Evolutionary conservation across 2,329 filamentous ascomycete genomes (phyloP).

Genomic region (Stagonosporopsis chrysanthemi): DNA sequence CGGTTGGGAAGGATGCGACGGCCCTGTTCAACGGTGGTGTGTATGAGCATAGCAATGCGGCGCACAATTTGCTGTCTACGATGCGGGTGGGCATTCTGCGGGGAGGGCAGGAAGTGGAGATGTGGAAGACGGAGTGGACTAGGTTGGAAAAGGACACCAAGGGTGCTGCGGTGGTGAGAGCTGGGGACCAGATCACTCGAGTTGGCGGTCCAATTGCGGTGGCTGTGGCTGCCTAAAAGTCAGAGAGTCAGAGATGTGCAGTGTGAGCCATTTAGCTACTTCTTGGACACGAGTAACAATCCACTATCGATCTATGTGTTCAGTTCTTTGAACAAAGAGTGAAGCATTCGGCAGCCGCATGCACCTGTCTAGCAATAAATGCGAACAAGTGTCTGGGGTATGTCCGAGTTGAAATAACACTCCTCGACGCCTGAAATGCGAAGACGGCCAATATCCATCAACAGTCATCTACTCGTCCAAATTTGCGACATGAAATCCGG

Average conservation of each 20-base stretch:
- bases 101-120: slow-evolving; percentile 51
- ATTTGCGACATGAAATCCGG: neutral
- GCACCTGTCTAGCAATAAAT: neutral
- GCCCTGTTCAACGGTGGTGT: slow-evolving; percentile 52
- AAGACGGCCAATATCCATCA: neutral
- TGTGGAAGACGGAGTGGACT: slow-evolving; percentile 44
- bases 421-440: neutral
- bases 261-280: neutral
- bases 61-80: slow-evolving; percentile 50
- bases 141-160: slow-evolving; percentile 75
- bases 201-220: slow-evolving; percentile 76
- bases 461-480: neutral
- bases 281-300: neutral
- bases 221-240: slow-evolving; percentile 75
- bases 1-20: slow-evolving; percentile 51
- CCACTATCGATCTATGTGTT: neutral
- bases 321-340: neutral
- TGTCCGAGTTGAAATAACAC: neutral
- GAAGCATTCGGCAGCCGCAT: neutral
- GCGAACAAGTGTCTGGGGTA: neutral
- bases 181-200: slow-evolving; percentile 82
- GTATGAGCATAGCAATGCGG: slow-evolving; percentile 51
- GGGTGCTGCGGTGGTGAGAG: slow-evolving; percentile 79
- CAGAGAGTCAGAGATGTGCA: neutral
- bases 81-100: slow-evolving; percentile 50